These are phyloP conservation scores for Ogataea hybrid DNA, from an alignment of 1,139 yeast species.

Conservation along the genomic window DNA sequence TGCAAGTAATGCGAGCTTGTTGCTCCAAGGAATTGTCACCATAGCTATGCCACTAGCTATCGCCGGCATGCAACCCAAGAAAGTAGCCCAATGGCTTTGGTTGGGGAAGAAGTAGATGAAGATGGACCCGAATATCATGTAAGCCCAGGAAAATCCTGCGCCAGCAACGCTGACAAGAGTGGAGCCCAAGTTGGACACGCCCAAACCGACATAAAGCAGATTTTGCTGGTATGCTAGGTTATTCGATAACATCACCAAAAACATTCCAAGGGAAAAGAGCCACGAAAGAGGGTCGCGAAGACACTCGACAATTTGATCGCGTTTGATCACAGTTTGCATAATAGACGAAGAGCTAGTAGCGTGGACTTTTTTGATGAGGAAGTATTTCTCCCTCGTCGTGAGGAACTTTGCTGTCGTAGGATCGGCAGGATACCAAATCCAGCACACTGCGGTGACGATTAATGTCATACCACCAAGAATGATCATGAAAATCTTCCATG, in stretches of 20 bases:
- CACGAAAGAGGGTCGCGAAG: slow-evolving; percentile 41
- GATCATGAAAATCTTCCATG: slow-evolving; percentile 36
- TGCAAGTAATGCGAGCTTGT: slow-evolving; percentile 26
- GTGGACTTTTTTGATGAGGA: slow-evolving; percentile 36
- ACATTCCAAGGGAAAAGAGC: slow-evolving; percentile 34
- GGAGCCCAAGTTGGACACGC: slow-evolving; percentile 31
- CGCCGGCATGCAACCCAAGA: slow-evolving; percentile 7
- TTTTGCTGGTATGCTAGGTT: slow-evolving; percentile 39
- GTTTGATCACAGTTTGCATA: slow-evolving; percentile 43
- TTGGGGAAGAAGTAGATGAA: slow-evolving; percentile 7
- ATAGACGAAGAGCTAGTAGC: slow-evolving; percentile 42
- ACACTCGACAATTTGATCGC: slow-evolving; percentile 44
- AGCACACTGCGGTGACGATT: slow-evolving; percentile 40
- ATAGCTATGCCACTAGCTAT: slow-evolving; percentile 11
- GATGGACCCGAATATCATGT: slow-evolving; percentile 22
- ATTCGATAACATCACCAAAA: slow-evolving; percentile 37
- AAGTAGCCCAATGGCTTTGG: slow-evolving; percentile 5
- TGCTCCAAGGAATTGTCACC: slow-evolving; percentile 13
- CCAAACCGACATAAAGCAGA: slow-evolving; percentile 35
- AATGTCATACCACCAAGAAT: slow-evolving; percentile 34
- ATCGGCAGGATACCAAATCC: slow-evolving; percentile 47
- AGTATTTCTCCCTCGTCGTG: slow-evolving; percentile 43
- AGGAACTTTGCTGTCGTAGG: slow-evolving; percentile 56
- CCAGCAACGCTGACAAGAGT: slow-evolving; percentile 33
- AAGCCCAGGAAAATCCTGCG: slow-evolving; percentile 26